phyloP scores from a whole-genome alignment of 371 early-diverging fungal genomes.

The Rhizopus stolonifer region DNA sequence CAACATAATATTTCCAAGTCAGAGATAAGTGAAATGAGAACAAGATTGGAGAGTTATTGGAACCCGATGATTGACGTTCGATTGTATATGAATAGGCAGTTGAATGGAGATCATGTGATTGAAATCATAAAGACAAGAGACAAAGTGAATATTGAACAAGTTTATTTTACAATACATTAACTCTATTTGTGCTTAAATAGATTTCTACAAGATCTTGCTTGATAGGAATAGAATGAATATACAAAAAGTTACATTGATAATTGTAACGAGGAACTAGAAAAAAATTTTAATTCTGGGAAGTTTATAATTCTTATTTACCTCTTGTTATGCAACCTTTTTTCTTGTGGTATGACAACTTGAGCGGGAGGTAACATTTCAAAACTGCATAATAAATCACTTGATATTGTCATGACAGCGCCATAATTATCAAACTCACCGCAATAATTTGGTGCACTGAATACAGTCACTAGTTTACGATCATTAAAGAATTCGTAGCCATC shows the following conservation, averaged over 20 bases:
- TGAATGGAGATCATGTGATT: not conserved
- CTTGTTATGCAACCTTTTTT: too few relatives aligned
- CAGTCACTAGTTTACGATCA: constrained; percentile 89
- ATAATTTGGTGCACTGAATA: constrained; percentile 98
- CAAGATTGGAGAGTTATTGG: not conserved
- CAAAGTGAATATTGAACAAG: too few relatives aligned
- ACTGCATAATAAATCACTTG: constrained; percentile 86
- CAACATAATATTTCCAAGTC: not conserved
- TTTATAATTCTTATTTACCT: constrained; percentile 9
- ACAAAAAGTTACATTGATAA: too few relatives aligned
- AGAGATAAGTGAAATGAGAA: not conserved
- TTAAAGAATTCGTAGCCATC: constrained; percentile 99
- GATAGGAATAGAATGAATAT: constrained; percentile 10
- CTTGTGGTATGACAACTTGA: constrained; percentile 5
- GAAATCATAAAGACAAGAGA: too few relatives aligned
- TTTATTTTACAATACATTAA: too few relatives aligned
- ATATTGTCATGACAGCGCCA: constrained; percentile 93
- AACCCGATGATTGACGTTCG: not conserved
- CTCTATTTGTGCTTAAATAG: not conserved
- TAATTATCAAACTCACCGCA: constrained; percentile 98
- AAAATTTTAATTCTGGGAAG: too few relatives aligned
- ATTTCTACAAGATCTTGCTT: not conserved
- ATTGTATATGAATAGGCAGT: not conserved
- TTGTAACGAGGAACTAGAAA: too few relatives aligned
- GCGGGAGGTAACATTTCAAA: constrained; percentile 56